Base-by-base conservation (phyloP, 164 flowering plant species). In the Saururus chinensis region DNA sequence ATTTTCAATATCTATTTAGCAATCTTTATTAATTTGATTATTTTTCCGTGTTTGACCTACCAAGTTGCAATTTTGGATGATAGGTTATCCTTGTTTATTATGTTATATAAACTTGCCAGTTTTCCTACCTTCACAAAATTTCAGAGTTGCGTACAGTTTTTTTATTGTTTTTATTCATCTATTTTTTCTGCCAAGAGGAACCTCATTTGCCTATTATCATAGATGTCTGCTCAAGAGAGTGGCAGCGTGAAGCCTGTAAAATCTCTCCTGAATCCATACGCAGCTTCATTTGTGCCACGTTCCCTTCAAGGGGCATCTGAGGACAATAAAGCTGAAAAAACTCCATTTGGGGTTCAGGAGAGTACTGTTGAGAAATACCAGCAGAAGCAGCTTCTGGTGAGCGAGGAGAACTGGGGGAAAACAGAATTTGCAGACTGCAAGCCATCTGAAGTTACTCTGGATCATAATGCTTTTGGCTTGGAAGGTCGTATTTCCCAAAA, bases 221-320 rank as follows among this genome's bases (percentile, higher is more conserved):
- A 45, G 49, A 55, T 23, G 35, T 55, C 58, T 55, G 17, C 19
- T 0, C 17, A 23, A 23, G 58, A 55, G 5, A 55, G 21, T 30
- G 37, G 21, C 19, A 11, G 17, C 3, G 19, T 70, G 77, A 70
- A 62, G 57, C 51, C 71, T n/a, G 62, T 63, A 48, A 67, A 30
- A 40, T 67, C 73, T 40, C 53, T 56, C 23, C 63, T 74, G 57
- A 74, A 74, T 64, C 77, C 77, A 1, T 64, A 67, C 64, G 86
- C 86, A 40, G 77, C 73, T 51, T 65, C 80, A 42, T 79, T 75
- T 51, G 56, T 77, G 55, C 85, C 85, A 4, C 64, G 76, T 20
- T 67, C 74, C 1, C 75, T 64, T 61, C 77, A 42, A 53, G 51
- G 25, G 16, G n/a, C 54, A 35, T 13, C 53, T 16, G 22, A 20